phyloP scores from a whole-genome alignment of 768 basidiomycete genomes.

The Calvatia gigantea region DNA sequence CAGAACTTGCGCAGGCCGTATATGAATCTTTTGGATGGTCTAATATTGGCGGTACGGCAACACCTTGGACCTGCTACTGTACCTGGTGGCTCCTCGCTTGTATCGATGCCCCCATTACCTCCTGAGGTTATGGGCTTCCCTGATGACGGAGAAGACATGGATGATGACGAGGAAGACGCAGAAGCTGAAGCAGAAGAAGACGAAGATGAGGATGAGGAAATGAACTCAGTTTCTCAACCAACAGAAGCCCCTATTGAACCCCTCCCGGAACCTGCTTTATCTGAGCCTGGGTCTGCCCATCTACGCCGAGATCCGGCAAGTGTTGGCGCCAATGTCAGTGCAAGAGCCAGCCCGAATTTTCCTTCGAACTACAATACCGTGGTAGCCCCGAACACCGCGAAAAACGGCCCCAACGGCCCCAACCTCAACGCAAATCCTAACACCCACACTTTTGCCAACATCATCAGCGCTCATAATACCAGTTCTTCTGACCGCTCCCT shows the following conservation, averaged over 20 bases:
- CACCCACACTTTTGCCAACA: neutral
- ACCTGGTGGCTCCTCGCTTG: neutral
- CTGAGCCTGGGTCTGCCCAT: neutral
- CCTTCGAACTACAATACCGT: conserved; percentile 4
- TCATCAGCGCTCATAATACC: neutral
- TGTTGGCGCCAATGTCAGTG: neutral
- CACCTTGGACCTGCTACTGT: neutral
- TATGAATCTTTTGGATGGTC: conserved; percentile 29
- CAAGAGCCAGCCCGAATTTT: no score
- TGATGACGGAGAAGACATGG: conserved; percentile 11
- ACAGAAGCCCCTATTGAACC: neutral
- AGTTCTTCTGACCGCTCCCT: no score
- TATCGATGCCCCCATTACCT: neutral
- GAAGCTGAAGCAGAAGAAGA: conserved; percentile 11
- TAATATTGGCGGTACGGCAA: neutral
- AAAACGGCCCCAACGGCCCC: no score
- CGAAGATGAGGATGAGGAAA: conserved; percentile 7
- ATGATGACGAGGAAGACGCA: conserved; percentile 7
- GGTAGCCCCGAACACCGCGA: no score
- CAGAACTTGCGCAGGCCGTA: conserved; percentile 32
- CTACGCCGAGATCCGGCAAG: neutral
- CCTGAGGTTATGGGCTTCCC: neutral
- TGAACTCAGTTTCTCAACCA: neutral
- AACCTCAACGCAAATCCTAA: conserved; percentile 5
- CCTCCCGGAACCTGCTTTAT: neutral